Conservation (phyloP, 805 yeast genomes). For the Candida manassasensis region DNA sequence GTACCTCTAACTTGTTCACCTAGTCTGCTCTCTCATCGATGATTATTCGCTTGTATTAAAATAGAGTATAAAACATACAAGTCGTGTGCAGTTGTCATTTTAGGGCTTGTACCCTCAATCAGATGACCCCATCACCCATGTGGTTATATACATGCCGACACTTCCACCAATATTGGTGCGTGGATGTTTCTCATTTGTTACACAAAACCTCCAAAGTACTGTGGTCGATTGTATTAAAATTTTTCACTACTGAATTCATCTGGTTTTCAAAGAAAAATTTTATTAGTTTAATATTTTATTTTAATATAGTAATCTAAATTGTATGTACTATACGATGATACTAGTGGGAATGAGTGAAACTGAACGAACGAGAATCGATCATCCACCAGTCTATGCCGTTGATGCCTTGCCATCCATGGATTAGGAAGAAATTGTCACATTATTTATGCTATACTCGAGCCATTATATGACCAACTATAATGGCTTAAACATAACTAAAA, state of each 20-base stretch:
- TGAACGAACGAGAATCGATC: neutral
- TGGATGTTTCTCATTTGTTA: constrained; percentile 6
- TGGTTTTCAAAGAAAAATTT: neutral
- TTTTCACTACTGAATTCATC: constrained; percentile 1
- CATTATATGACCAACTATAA: too few species aligned
- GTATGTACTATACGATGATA: constrained; percentile 8
- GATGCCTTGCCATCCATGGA: too few species aligned
- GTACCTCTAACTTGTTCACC: too few species aligned
- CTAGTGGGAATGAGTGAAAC: neutral
- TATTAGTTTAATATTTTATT: constrained; percentile 2
- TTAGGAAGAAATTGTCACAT: too few species aligned
- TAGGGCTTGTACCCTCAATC: neutral
- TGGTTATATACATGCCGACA: neutral
- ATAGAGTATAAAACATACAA: too few species aligned
- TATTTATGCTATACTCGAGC: too few species aligned
- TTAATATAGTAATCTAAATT: constrained; percentile 7
- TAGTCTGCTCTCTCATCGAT: too few species aligned
- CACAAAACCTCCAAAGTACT: neutral
- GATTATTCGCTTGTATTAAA: too few species aligned
- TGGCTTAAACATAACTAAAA: too few species aligned
- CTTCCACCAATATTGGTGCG: constrained; percentile 6
- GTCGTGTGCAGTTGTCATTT: too few species aligned
- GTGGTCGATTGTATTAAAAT: constrained; percentile 1
- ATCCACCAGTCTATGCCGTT: constrained; percentile 1
- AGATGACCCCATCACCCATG: too few species aligned